Base-by-base conservation (phyloP, 2,329 filamentous ascomycete species). In the Chrysosporium keratinophilum region DNA sequence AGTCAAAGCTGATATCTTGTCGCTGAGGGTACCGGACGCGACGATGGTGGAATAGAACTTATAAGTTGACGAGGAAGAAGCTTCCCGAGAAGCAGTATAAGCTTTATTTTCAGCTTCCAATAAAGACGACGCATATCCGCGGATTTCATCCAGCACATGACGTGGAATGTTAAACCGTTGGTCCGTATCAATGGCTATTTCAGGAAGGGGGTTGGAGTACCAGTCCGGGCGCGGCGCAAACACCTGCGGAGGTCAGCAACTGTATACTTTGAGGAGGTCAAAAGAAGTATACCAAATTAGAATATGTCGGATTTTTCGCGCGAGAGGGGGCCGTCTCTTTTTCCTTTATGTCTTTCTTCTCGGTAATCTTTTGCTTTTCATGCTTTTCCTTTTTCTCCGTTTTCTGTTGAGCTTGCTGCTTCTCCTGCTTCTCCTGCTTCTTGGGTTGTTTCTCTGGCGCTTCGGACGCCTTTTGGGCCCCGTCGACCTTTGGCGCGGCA, bases 41-140 rank as follows among this genome's bases (percentile, higher is more conserved):
- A 97, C 96, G 67, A 98, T 96, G 15, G 89, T 95, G 1, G 90
- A 88, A 76, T 97, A 84, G 75, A 98, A 98, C 68, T 90, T 95
- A 70, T 94, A 87, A 40, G 90, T 91, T 1, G 91, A 93, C 23
- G 88, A 88, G 49, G 87, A 82, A 5, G 87, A 82, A 54, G 86
- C 74, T 60, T 88, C 77, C 60, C 88, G 79, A 40, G 78, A 84
- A 23, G 82, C 80, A 53, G 78, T 78, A 71, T 96, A 98, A 45
- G 80, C 76, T 40, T 80, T 77, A 57, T 85, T 85, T 65, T 98
- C 93, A 23, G 81, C 76, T 52, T 94, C 83, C 17, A 97, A 74
- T 5, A 97, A 76, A 9, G 78, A 76, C 57, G 81, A 80, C 2
- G 88, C 89, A 67, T 95, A 82, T 12, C 81, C 72, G 51, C 70